Percentiles rank a stretch among this genome's conserved stretches.
Conservation (phyloP, 1,284 basidiomycete genomes). For the Prillingera fragicola region DNA sequence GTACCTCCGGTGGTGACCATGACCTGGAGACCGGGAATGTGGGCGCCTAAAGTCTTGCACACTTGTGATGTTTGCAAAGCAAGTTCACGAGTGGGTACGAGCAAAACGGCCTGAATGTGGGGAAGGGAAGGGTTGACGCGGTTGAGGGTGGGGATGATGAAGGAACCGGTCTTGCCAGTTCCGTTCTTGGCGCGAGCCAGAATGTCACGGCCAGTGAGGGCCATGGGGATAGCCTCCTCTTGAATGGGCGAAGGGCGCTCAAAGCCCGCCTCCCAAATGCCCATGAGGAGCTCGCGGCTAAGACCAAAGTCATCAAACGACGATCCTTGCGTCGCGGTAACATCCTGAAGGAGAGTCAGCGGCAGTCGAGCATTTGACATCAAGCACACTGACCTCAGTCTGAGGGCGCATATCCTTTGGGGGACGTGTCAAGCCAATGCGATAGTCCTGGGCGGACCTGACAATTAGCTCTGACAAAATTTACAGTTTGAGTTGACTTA, state of each 20-base stretch:
- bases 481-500: constrained; percentile 19
- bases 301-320: constrained; percentile 86
- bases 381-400: constrained; percentile 58
- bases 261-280: constrained; percentile 94
- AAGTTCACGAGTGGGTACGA: constrained; percentile 91
- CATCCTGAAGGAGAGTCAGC: constrained; percentile 55
- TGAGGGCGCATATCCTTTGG: constrained; percentile 87
- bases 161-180: constrained; percentile 73
- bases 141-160: constrained; percentile 94
- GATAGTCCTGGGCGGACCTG: constrained; percentile 20
- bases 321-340: constrained; percentile 79
- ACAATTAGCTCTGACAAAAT: not conserved
- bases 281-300: constrained; percentile 76
- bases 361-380: not conserved
- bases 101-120: constrained; percentile 91
- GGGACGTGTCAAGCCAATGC: constrained; percentile 63
- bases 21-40: constrained; percentile 81
- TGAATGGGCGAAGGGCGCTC: constrained; percentile 96
- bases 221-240: constrained; percentile 90
- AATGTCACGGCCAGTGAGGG: constrained; percentile 79
- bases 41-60: constrained; percentile 93
- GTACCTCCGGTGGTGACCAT: constrained; percentile 99
- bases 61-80: constrained; percentile 96
- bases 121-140: constrained; percentile 78
- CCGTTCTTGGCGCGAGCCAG: constrained; percentile 60